Percentiles rank a stretch among this genome's conserved stretches.
These are phyloP conservation scores for Daedalea quercina DNA, from an alignment of 768 basidiomycete species.

Conservation along the genomic window DNA sequence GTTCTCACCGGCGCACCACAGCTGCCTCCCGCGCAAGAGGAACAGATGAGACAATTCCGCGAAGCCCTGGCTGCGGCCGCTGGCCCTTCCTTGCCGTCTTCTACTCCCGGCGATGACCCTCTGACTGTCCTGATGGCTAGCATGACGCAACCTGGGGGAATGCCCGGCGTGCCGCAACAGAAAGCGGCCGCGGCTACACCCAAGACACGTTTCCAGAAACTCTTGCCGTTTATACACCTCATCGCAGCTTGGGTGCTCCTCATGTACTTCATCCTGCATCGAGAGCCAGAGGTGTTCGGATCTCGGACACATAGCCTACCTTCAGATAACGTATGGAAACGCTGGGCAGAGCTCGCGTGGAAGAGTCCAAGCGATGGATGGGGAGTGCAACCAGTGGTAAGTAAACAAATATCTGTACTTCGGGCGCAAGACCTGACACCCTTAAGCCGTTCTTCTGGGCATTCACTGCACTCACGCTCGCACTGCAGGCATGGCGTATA, in stretches of 20 bases:
- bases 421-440: conserved; percentile 1
- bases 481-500: conserved; percentile 66
- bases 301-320: conserved; percentile 29
- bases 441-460: conserved; percentile 77
- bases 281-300: conserved; percentile 48
- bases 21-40: conserved; percentile 56
- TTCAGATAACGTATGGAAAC: conserved; percentile 36
- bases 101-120: conserved; percentile 20
- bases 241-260: conserved; percentile 58
- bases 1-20: conserved; percentile 23
- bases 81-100: background rate
- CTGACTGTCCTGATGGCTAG: conserved; percentile 27
- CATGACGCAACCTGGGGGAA: conserved; percentile 23
- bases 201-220: conserved; percentile 45
- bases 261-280: conserved; percentile 60
- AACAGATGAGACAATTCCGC: conserved; percentile 65
- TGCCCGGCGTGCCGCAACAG: conserved; percentile 12
- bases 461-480: conserved; percentile 66
- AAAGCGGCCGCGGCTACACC: conserved; percentile 16
- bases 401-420: conserved; percentile 21
- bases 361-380: conserved; percentile 32
- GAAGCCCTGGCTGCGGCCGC: conserved; percentile 39
- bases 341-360: conserved; percentile 56
- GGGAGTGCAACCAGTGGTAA: conserved; percentile 54
- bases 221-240: conserved; percentile 62